phyloP scores from a whole-genome alignment of 2,329 filamentous ascomycete species.

The Fusarium caatingaense region DNA sequence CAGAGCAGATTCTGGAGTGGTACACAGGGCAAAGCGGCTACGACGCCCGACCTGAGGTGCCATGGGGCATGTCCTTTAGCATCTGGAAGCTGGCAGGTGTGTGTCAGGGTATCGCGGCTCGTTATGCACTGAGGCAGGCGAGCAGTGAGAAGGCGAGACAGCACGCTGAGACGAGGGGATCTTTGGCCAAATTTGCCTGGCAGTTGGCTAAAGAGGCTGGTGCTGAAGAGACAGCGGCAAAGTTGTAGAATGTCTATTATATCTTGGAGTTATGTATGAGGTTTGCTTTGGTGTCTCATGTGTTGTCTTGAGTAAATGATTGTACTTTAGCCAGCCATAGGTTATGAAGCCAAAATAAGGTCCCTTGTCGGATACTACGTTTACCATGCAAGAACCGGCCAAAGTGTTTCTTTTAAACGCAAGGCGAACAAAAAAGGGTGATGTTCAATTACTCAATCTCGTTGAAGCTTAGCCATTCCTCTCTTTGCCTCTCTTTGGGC shows the following conservation, averaged over 20 bases:
- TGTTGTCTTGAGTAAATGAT: not conserved
- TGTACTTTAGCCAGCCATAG: not conserved
- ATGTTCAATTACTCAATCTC: not conserved
- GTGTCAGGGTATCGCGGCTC: constrained; percentile 89
- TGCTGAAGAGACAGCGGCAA: constrained; percentile 40
- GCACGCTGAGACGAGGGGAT: constrained; percentile 75
- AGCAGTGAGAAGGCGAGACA: constrained; percentile 84
- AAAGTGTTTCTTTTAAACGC: not conserved
- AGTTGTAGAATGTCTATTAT: constrained; percentile 41
- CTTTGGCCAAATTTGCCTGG: constrained; percentile 85
- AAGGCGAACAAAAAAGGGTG: not conserved
- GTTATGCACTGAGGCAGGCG: constrained; percentile 86
- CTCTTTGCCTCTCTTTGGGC: not conserved
- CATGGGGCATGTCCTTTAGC: constrained; percentile 72
- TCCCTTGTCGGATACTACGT: not conserved
- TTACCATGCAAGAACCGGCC: not conserved
- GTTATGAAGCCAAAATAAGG: not conserved
- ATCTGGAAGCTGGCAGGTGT: constrained; percentile 72
- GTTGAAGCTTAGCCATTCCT: not conserved
- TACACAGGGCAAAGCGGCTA: constrained; percentile 70
- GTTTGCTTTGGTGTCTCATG: not conserved
- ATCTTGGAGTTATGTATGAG: not conserved
- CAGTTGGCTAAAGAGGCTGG: constrained; percentile 67
- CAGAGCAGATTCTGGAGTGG: constrained; percentile 56
- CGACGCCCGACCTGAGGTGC: constrained; percentile 70